Evolutionary conservation across 73 alveolate species (phyloP), one percentile per base, ranked within the genome.

Genomic region (Tetrahymena elliotti): DNA sequence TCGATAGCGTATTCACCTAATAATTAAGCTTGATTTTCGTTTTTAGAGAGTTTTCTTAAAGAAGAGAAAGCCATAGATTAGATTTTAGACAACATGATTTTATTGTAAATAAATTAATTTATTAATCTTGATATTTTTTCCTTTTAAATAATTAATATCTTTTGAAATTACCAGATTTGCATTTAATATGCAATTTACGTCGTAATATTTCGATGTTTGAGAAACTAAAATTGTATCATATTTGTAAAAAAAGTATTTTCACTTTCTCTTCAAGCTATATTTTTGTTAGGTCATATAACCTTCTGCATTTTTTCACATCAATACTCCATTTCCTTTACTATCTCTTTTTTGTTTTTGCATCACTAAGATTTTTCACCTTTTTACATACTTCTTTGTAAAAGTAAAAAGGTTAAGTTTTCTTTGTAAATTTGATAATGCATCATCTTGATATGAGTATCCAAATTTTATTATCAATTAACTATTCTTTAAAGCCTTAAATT

Each of bases 1-100:
- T 94, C 95, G 35, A 94, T 84, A 7, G 96, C 95, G 83, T 88
- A 94, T 37, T 94, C 96, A 83, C 96, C 96, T 92, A 94, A 94
- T 36, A 53, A 92, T 94, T 94, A 84, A 39, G 96, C 96, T 94
- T 94, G 93, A 34, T 94, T 94, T 53, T 39, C 54, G 84, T 94
- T 94, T 68, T 31, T 68, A 36, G 88, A 36, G 88, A 68, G 88
- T 68, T 68, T 68, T 68, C 36, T 68, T 31, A 68, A 68, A 22
- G 88, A 68, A 6, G 88, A 68, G 36, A 68, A 68, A 27, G 88
- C 88, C 88, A 68, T 68, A 18, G 24, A 22, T 68, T 68, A 31
- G 36, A 68, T 68, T 68, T 68, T 68, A 31, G 88, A 68, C 22
- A 68, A 68, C 88, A 68, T 68, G 18, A 27, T 68, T 68, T 68